These are phyloP conservation scores for Zymoseptoria brevis DNA, from an alignment of 2,329 filamentous ascomycete species.

Conservation along the genomic window DNA sequence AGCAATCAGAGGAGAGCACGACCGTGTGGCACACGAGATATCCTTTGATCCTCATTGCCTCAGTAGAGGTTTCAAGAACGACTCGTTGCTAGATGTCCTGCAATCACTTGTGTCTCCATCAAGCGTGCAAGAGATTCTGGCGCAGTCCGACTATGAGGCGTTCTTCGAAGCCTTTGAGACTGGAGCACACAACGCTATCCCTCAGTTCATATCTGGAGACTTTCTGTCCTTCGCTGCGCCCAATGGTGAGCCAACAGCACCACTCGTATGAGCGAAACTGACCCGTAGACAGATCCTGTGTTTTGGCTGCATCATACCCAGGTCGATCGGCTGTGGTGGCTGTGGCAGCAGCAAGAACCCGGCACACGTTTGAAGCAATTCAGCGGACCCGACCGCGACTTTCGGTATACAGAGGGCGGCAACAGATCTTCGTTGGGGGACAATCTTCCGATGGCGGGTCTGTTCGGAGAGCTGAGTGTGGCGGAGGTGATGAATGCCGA, in stretches of 20 bases:
- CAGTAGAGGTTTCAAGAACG: conserved; percentile 16
- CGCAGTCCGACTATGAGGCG: conserved; percentile 8
- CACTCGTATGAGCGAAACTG: too few species aligned
- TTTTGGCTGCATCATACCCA: conserved; percentile 25
- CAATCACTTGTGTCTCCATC: conserved; percentile 9
- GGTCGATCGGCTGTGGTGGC: conserved; percentile 21
- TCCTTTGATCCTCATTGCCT: conserved; percentile 18
- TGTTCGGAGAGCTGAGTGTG: conserved; percentile 14
- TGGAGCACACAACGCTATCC: conserved; percentile 19
- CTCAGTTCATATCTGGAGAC: conserved; percentile 19
- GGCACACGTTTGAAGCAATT: conserved; percentile 4
- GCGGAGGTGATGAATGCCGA: conserved; percentile 17
- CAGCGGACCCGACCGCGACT: conserved; percentile 10
- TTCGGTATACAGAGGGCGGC: neutral
- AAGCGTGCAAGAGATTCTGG: conserved; percentile 13
- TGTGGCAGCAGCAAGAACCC: conserved; percentile 18
- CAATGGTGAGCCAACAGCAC: conserved; percentile 5
- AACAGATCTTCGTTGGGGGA: conserved; percentile 10
- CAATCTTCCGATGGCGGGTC: conserved; percentile 11
- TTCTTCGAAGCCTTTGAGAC: conserved; percentile 18
- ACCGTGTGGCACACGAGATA: conserved; percentile 9
- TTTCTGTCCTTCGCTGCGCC: conserved; percentile 20
- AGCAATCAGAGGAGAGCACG: neutral
- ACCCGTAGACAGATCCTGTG: conserved; percentile 14
- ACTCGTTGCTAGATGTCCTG: neutral